phyloP scores from a whole-genome alignment of 1,139 yeast species.

The Pichia sp. region DNA sequence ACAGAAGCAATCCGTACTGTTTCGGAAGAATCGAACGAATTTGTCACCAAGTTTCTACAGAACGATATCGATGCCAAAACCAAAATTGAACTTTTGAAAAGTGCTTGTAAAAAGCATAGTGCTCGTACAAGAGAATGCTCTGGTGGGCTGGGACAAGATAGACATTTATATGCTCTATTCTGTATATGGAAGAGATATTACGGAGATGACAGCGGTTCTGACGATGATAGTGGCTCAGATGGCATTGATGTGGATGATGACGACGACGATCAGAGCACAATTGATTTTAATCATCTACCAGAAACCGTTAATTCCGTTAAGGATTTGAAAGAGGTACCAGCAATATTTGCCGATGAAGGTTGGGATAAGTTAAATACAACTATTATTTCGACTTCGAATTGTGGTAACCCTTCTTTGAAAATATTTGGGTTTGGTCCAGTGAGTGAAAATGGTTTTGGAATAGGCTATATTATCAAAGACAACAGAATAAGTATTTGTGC shows the following conservation, averaged over 20 bases:
- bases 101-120: slow-evolving; percentile 70
- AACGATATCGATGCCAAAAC: slow-evolving; percentile 54
- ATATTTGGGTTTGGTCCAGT: slow-evolving; percentile 93
- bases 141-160: slow-evolving; percentile 80
- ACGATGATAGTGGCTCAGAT: not conserved
- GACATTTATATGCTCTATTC: slow-evolving; percentile 82
- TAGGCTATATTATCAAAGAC: slow-evolving; percentile 84
- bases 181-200: slow-evolving; percentile 83
- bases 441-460: slow-evolving; percentile 84
- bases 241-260: slow-evolving; percentile 12
- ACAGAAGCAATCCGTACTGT: slow-evolving; percentile 90
- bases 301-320: slow-evolving; percentile 22
- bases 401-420: slow-evolving; percentile 84
- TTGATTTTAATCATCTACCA: slow-evolving; percentile 27
- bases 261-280: slow-evolving; percentile 34
- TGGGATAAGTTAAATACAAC: slow-evolving; percentile 68
- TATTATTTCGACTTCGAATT: slow-evolving; percentile 59
- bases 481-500: slow-evolving; percentile 84
- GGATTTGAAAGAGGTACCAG: slow-evolving; percentile 43
- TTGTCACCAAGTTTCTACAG: slow-evolving; percentile 83
- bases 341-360: slow-evolving; percentile 75
- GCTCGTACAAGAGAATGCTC: slow-evolving; percentile 66
- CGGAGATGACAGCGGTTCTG: slow-evolving; percentile 34
- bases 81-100: slow-evolving; percentile 56
- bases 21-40: slow-evolving; percentile 71